Conservation (phyloP, 352 stramenopile genomes). For the Salisapilia sapeloensis region DNA sequence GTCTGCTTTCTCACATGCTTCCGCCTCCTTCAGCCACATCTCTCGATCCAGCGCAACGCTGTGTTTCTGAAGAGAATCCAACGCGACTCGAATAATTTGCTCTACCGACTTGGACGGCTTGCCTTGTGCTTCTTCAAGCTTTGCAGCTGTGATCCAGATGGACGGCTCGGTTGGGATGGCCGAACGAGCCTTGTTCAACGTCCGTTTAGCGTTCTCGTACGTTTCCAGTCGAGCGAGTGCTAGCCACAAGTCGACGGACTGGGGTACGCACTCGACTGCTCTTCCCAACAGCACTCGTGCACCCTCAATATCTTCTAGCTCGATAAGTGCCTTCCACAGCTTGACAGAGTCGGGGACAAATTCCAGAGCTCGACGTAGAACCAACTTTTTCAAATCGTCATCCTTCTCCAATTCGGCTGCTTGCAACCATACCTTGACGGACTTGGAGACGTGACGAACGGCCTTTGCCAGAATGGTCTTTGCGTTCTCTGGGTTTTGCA, state of each 20-base stretch:
- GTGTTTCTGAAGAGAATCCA: constrained; percentile 82
- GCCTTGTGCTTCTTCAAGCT: constrained; percentile 96
- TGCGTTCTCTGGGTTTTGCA: constrained; percentile 92
- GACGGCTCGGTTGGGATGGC: constrained; percentile 91
- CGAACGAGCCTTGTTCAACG: constrained; percentile 91
- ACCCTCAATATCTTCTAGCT: constrained; percentile 94
- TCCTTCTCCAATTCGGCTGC: constrained; percentile 90
- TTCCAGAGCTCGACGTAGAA: constrained; percentile 86
- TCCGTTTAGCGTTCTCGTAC: constrained; percentile 96
- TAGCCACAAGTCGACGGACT: constrained; percentile 97
- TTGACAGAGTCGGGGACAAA: constrained; percentile 94
- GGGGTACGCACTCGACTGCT: constrained; percentile 96
- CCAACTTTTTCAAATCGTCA: constrained; percentile 79
- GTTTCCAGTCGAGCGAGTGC: constrained; percentile 94
- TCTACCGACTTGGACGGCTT: constrained; percentile 78
- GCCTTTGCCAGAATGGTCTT: constrained; percentile 95
- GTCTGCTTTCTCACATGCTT: constrained; percentile 83
- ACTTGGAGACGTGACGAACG: constrained; percentile 85
- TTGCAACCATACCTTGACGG: constrained; percentile 92
- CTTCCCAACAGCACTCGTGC: constrained; percentile 89
- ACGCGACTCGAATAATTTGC: constrained; percentile 59
- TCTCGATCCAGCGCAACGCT: constrained; percentile 89
- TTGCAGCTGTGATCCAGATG: constrained; percentile 98
- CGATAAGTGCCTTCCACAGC: constrained; percentile 97
- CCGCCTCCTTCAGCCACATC: constrained; percentile 94